Conservation (phyloP, 495 filamentous ascomycete genomes). For the Sordaria brevicollis region DNA sequence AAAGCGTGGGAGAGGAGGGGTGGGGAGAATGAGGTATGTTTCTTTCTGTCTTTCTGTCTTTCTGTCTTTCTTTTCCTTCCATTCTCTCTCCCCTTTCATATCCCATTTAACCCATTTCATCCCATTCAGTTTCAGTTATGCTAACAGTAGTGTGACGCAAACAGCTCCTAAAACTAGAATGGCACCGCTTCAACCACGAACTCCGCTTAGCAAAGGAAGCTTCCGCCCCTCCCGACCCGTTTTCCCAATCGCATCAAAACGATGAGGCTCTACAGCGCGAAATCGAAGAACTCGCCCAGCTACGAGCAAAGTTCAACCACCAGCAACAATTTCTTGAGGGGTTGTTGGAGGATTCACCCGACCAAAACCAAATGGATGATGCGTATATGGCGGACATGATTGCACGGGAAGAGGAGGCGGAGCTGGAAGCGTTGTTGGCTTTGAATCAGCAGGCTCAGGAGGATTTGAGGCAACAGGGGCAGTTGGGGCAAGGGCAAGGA, state of each 20-base stretch:
- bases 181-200: conserved; percentile 27
- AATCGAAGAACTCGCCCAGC: conserved; percentile 36
- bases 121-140: background rate
- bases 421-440: conserved; percentile 47
- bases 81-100: background rate
- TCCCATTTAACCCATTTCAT: background rate
- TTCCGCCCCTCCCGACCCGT: background rate
- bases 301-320: conserved; percentile 32
- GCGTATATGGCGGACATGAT: conserved; percentile 36
- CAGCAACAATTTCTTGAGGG: conserved; percentile 25
- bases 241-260: conserved; percentile 5
- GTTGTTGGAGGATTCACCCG: conserved; percentile 25
- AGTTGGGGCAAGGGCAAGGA: background rate
- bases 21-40: conserved; percentile 65
- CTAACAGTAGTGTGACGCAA: conserved; percentile 5
- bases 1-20: conserved; percentile 53
- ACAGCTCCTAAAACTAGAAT: conserved; percentile 40
- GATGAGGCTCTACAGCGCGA: background rate
- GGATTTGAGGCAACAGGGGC: conserved; percentile 8
- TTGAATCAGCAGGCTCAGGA: conserved; percentile 16
- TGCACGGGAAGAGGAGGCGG: conserved; percentile 43
- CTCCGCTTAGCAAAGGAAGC: conserved; percentile 35
- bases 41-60: background rate
- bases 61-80: background rate
- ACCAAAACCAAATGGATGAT: conserved; percentile 23